These are phyloP conservation scores for Dryadomyces quercivorus DNA, from an alignment of 2,329 filamentous ascomycete genomes.

Conservation along the genomic window DNA sequence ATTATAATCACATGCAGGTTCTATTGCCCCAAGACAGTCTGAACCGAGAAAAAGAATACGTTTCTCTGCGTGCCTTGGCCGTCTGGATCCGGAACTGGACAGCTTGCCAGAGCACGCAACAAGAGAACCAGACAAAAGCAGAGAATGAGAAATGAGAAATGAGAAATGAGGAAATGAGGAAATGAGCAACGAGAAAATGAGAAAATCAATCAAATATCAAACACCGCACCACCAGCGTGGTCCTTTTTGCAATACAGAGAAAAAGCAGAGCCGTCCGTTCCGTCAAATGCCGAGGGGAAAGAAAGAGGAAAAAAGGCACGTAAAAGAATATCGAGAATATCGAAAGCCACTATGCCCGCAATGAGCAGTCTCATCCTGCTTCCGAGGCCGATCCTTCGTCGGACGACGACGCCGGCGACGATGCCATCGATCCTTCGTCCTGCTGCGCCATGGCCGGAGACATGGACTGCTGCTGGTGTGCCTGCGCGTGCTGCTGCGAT, in stretches of 20 bases:
- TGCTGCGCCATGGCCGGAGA: neutral
- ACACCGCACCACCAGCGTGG: too few species aligned
- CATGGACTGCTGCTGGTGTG: neutral
- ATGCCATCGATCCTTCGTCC: neutral
- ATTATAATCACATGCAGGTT: neutral
- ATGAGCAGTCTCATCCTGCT: neutral
- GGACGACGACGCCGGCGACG: neutral
- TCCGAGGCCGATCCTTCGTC: neutral
- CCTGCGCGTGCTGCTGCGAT: neutral
- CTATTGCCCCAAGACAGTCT: neutral
- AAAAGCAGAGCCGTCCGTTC: too few species aligned
- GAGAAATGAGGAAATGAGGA: neutral
- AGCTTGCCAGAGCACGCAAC: neutral
- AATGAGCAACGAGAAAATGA: neutral
- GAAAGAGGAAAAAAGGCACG: neutral
- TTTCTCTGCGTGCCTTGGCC: neutral
- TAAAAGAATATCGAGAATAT: neutral
- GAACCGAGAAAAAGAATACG: neutral
- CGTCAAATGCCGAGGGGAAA: neutral
- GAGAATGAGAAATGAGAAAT: neutral
- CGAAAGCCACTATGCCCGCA: neutral
- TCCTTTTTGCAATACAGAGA: too few species aligned
- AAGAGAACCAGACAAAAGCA: neutral
- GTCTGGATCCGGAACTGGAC: too few species aligned
- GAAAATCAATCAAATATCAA: too few species aligned